A percentile compares a stretch with the other conserved stretches of the same genome.
phyloP scores from a whole-genome alignment of 164 flowering plant species.

The Paratinospora sagittata region DNA sequence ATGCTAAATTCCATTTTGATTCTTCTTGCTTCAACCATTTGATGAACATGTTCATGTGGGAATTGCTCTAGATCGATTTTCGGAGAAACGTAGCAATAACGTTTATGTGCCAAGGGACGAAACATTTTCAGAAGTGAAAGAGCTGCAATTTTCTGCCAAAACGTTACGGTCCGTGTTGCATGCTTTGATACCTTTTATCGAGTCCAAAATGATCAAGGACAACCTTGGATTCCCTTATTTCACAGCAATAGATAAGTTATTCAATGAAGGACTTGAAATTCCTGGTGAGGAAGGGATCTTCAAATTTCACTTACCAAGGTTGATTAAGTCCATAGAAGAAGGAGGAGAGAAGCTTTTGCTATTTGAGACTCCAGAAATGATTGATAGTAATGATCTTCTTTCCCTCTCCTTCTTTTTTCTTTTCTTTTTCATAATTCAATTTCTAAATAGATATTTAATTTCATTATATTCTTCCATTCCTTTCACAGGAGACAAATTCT shows the following conservation, averaged over 20 bases:
- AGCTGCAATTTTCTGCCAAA: constrained; percentile 12
- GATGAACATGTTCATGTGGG: too few relatives aligned
- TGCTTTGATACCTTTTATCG: constrained; percentile 22
- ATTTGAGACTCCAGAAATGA: constrained; percentile 29
- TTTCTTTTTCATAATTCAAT: too few relatives aligned
- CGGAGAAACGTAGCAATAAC: constrained; percentile 12
- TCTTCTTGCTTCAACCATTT: neutral
- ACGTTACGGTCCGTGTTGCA: constrained; percentile 17
- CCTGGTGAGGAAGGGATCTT: constrained; percentile 10
- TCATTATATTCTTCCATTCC: constrained; percentile 1
- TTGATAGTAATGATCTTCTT: constrained; percentile 17
- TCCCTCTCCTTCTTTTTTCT: too few relatives aligned
- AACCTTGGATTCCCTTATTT: constrained; percentile 26
- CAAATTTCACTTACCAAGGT: constrained; percentile 12
- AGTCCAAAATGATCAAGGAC: neutral
- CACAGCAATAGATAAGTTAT: constrained; percentile 26
- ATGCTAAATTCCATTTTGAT: neutral
- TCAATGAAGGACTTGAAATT: constrained; percentile 16
- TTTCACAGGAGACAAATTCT: constrained; percentile 39
- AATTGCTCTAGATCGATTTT: constrained; percentile 33
- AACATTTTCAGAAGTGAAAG: constrained; percentile 30
- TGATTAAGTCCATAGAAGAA: constrained; percentile 11
- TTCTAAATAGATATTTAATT: too few relatives aligned
- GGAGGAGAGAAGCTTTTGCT: constrained; percentile 15
- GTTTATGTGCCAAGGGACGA: constrained; percentile 43